Evolutionary conservation across 2,329 filamentous ascomycete genomes (phyloP).

Genomic region (Coleophoma eucalyptorum): DNA sequence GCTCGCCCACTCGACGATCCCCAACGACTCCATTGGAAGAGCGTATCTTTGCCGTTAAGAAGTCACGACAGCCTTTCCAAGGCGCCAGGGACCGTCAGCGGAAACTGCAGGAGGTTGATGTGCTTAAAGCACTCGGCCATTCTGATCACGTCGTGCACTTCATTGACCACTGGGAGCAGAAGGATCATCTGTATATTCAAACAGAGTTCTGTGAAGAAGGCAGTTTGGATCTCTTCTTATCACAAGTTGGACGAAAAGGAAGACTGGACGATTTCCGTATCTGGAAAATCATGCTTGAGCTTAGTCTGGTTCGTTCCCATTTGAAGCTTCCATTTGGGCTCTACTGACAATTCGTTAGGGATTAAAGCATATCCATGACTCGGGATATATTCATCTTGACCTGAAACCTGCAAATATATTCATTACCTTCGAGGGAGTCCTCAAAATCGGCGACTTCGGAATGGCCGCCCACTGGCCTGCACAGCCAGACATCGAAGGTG

Average conservation of each 20-base stretch:
- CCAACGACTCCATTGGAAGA: slow-evolving; percentile 50
- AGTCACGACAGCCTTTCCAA: slow-evolving; percentile 75
- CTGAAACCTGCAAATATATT: slow-evolving; percentile 83
- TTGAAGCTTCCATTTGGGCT: not conserved
- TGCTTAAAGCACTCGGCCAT: slow-evolving; percentile 71
- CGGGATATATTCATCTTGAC: slow-evolving; percentile 81
- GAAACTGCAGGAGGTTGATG: slow-evolving; percentile 79
- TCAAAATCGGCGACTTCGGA: slow-evolving; percentile 86
- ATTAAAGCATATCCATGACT: slow-evolving; percentile 83
- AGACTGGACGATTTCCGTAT: slow-evolving; percentile 95
- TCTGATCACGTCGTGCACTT: slow-evolving; percentile 84
- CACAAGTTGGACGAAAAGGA: slow-evolving; percentile 77
- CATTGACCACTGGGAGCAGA: slow-evolving; percentile 82
- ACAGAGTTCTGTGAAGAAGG: slow-evolving; percentile 97
- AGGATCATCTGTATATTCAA: slow-evolving; percentile 88
- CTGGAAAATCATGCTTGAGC: slow-evolving; percentile 93
- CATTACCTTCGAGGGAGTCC: slow-evolving; percentile 73
- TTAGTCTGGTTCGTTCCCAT: slow-evolving; percentile 64
- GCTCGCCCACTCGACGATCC: slow-evolving; percentile 44
- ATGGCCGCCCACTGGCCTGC: slow-evolving; percentile 78
- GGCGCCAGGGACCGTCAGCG: slow-evolving; percentile 77
- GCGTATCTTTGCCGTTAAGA: slow-evolving; percentile 88
- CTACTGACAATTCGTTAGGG: slow-evolving; percentile 52
- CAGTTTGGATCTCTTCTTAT: slow-evolving; percentile 80
- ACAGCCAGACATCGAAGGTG: slow-evolving; percentile 73